These are phyloP conservation scores for Taphrina wiesneri DNA, from an alignment of 1,139 yeast genomes.

Conservation along the genomic window DNA sequence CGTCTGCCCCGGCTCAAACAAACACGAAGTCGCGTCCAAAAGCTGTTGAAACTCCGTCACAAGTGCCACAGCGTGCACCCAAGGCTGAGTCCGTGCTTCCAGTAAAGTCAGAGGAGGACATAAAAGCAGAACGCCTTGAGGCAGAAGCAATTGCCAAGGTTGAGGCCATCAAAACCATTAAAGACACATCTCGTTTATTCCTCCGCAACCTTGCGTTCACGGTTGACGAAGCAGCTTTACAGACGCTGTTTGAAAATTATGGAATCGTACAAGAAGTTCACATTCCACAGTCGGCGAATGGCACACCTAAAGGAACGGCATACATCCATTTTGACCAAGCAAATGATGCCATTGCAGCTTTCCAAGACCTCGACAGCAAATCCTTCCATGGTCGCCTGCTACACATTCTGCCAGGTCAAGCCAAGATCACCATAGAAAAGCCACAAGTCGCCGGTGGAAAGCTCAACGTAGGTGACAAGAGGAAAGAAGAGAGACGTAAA, in stretches of 20 bases:
- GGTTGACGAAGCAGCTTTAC: conserved; percentile 77
- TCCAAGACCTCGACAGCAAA: conserved; percentile 71
- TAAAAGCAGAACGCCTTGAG: conserved; percentile 41
- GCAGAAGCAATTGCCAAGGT: conserved; percentile 35
- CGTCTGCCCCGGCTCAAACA: neutral
- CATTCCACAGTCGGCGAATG: conserved; percentile 86
- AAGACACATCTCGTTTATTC: conserved; percentile 77
- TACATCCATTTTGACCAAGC: conserved; percentile 70
- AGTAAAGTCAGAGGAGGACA: conserved; percentile 27
- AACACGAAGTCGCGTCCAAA: neutral
- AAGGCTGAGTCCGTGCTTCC: too few relatives aligned
- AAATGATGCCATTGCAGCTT: conserved; percentile 76
- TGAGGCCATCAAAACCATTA: conserved; percentile 53
- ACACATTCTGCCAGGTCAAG: conserved; percentile 84
- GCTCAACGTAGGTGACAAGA: conserved; percentile 58
- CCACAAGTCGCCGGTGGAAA: conserved; percentile 53
- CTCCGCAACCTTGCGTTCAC: conserved; percentile 81
- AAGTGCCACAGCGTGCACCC: neutral
- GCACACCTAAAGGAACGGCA: conserved; percentile 90
- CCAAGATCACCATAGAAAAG: conserved; percentile 65
- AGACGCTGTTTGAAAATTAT: conserved; percentile 56
- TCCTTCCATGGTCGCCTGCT: conserved; percentile 91
- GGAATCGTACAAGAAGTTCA: conserved; percentile 58
- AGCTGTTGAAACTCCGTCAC: neutral
- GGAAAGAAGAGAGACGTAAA: conserved; percentile 77